Evolutionary conservation across 805 yeast genomes (phyloP).

Genomic region (Cyberlindnera japonica): DNA sequence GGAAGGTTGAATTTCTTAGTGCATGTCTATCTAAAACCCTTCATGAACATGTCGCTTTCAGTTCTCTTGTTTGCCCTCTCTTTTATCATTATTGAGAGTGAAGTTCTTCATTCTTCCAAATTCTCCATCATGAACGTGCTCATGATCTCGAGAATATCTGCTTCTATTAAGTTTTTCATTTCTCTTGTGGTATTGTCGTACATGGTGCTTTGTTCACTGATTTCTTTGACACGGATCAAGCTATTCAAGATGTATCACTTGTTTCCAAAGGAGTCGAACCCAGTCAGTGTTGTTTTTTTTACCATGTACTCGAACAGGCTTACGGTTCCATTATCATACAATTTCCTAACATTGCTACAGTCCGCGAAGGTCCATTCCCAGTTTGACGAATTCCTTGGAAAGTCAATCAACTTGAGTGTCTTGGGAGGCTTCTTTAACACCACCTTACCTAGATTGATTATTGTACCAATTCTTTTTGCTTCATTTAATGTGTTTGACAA

Average conservation of each 20-base stretch:
- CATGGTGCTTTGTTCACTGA: slow-evolving; percentile 66
- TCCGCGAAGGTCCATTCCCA: slow-evolving; percentile 43
- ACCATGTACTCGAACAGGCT: slow-evolving; percentile 77
- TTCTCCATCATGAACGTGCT: slow-evolving; percentile 57
- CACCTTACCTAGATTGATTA: slow-evolving; percentile 68
- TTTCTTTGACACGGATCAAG: slow-evolving; percentile 61
- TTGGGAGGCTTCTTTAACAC: slow-evolving; percentile 69
- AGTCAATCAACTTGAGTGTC: slow-evolving; percentile 70
- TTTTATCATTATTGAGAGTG: slow-evolving; percentile 63
- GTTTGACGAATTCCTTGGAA: slow-evolving; percentile 73
- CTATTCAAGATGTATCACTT: slow-evolving; percentile 75
- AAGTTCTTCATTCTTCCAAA: slow-evolving; percentile 64
- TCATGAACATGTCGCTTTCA: slow-evolving; percentile 40
- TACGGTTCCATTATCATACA: slow-evolving; percentile 78
- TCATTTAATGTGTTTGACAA: slow-evolving; percentile 64
- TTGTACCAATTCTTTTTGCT: slow-evolving; percentile 67
- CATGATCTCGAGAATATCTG: slow-evolving; percentile 31
- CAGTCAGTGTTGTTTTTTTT: slow-evolving; percentile 71
- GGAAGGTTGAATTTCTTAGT: slow-evolving; percentile 41
- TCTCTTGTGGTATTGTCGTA: slow-evolving; percentile 46
- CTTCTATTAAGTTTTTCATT: slow-evolving; percentile 34
- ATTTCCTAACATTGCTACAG: slow-evolving; percentile 61
- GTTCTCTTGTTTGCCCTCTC: slow-evolving; percentile 42
- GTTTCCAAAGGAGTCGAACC: slow-evolving; percentile 67
- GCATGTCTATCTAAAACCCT: slow-evolving; percentile 45